Conservation (phyloP, 2,329 filamentous ascomycete species). For the Aspergillus japonicus region DNA sequence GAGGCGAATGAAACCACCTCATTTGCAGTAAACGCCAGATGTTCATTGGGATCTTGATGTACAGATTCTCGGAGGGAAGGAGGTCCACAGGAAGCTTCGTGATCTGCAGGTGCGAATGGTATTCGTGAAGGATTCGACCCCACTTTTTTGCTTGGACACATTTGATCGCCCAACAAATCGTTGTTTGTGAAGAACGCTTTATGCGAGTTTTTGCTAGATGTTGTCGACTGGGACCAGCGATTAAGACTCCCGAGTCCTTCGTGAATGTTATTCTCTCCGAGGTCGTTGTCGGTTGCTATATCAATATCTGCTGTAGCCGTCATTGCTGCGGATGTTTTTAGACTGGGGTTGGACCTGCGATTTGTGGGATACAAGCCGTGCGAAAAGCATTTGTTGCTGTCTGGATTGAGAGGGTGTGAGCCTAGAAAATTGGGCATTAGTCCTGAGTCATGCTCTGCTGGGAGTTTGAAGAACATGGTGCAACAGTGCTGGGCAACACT, state of each 20-base stretch:
- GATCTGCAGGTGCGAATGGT: background rate
- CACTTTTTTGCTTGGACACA: background rate
- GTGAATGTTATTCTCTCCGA: constrained; percentile 30
- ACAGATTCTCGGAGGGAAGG: background rate
- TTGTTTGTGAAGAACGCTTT: constrained; percentile 16
- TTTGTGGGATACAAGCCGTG: background rate
- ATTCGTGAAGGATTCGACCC: background rate
- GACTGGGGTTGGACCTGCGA: constrained; percentile 1
- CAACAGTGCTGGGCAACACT: background rate
- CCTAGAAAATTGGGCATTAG: background rate
- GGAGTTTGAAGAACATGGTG: background rate
- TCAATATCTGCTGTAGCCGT: constrained; percentile 2
- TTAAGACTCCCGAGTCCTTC: constrained; percentile 54
- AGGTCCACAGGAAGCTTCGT: background rate
- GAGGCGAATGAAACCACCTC: background rate
- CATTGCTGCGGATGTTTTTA: constrained; percentile 1
- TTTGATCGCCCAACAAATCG: background rate
- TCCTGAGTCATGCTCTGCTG: background rate
- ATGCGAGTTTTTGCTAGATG: constrained; percentile 45
- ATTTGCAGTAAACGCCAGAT: background rate
- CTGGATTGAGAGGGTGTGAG: background rate
- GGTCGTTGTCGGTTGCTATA: constrained; percentile 1
- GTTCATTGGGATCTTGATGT: background rate
- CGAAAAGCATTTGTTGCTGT: background rate
- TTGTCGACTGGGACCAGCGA: constrained; percentile 59